Base-by-base conservation (phyloP, 352 stramenopile genomes). In the Phytophthora nicotianae region DNA sequence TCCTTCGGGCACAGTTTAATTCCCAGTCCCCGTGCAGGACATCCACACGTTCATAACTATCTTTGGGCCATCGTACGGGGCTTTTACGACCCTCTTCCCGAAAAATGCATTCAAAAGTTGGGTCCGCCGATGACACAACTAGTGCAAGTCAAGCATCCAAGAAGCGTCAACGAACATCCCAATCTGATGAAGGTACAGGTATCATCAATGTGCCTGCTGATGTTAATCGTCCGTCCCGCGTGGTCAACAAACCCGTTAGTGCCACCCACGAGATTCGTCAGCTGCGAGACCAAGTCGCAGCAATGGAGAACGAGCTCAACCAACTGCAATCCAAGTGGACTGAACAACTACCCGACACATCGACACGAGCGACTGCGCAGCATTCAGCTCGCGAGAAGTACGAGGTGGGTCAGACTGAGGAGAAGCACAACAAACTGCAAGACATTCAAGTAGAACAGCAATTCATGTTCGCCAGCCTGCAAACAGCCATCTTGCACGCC, bases 401-500 rank as follows among this genome's bases (percentile, higher is more conserved):
- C 45, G 11, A 37, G 24, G 21, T 50, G 24, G 10, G 5, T 20
- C 45, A 50, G 23, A 50, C 23, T 20, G 23, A 50, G 16, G 3
- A 50, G 5, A 27, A 19, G 24, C 45, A 21, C 45, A 37, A 8
- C 2, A 14, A 21, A 50, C 24, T 50, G 4, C 21, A 50, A 20
- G 17, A 50, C 9, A n/a, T 37, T 7, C 17, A 23, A 23, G 14
- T 50, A 13, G 21, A 37, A n/a, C 13, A 38, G 16, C 45, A 50
- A 37, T n/a, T 50, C 1, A 38, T 37, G 23, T 50, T 38, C 32
- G 24, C 45, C 4, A 73, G 68, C 19, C 40, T 86, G 29, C 72
- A 86, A 47, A 26, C 77, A 46, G 47, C 59, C 58, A 42, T 75
- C 17, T 48, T 64, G 9, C 54, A 48, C n/a, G 50, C 59, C 5